Percentiles rank a stretch among this genome's conserved stretches.
Evolutionary conservation across 176 grass and related monocot genomes (phyloP).

Genomic region (Oryza longistaminata): DNA sequence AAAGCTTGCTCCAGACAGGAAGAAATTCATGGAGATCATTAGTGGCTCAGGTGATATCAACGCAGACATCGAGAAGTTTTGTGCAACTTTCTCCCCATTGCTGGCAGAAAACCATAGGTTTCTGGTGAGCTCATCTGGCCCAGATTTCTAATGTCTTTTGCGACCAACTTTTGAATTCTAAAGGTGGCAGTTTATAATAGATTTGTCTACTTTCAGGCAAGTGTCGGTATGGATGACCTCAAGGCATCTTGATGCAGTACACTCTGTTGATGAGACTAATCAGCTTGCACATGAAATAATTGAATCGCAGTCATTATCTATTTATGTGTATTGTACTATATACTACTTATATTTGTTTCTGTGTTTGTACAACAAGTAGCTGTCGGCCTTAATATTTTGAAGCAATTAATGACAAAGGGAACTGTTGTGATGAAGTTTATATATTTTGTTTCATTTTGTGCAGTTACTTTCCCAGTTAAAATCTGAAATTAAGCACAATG

Average conservation of each 20-base stretch:
- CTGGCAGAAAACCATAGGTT: constrained; percentile 79
- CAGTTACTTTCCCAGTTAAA: background rate
- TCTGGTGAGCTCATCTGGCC: constrained; percentile 44
- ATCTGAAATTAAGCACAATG: background rate
- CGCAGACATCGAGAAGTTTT: constrained; percentile 70
- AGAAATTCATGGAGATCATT: constrained; percentile 88
- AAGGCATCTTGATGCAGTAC: constrained; percentile 59
- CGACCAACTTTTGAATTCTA: background rate
- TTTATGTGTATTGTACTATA: background rate
- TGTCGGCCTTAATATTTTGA: background rate
- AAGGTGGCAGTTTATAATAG: background rate
- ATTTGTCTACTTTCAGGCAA: constrained; percentile 47
- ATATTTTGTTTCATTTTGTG: background rate
- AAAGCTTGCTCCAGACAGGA: constrained; percentile 80
- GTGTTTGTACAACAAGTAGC: background rate
- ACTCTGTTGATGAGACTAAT: background rate
- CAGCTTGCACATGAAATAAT: constrained; percentile 1
- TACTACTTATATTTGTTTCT: background rate
- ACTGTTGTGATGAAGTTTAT: background rate
- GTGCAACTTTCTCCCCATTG: constrained; percentile 54
- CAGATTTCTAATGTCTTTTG: background rate
- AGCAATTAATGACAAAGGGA: background rate
- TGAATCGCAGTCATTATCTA: background rate
- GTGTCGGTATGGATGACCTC: constrained; percentile 69
- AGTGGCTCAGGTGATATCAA: constrained; percentile 65